These are phyloP conservation scores for Lentinus tigrinus DNA, from an alignment of 768 basidiomycete species.

Conservation along the genomic window DNA sequence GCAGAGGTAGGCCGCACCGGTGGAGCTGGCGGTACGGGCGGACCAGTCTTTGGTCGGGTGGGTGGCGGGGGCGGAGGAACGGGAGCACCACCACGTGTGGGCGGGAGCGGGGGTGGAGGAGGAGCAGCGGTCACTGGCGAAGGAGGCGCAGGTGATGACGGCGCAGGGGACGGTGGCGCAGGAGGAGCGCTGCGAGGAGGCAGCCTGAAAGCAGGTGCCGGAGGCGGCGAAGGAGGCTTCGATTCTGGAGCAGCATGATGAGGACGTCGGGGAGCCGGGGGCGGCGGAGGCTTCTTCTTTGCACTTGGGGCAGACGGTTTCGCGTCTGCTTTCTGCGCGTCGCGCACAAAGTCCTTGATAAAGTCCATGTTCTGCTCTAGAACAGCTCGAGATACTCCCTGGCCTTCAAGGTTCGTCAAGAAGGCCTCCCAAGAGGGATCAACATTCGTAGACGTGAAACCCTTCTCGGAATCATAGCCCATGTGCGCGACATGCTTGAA, in stretches of 20 bases:
- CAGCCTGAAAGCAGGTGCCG: constrained; percentile 42
- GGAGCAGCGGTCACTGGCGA: constrained; percentile 27
- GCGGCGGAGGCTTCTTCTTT: constrained; percentile 35
- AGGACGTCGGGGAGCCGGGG: constrained; percentile 37
- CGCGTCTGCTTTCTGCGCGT: constrained; percentile 37
- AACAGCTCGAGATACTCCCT: constrained; percentile 66
- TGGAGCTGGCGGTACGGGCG: constrained; percentile 33
- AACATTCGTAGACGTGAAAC: constrained; percentile 83
- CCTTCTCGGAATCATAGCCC: constrained; percentile 86
- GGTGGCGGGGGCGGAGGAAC: constrained; percentile 27
- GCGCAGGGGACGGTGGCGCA: constrained; percentile 24
- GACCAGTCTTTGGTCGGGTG: constrained; percentile 33
- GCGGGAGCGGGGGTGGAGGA: constrained; percentile 33
- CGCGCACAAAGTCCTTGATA: constrained; percentile 77
- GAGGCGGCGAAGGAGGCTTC: constrained; percentile 50
- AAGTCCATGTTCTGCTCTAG: constrained; percentile 83
- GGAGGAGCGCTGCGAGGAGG: constrained; percentile 33
- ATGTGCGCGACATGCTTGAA: constrained; percentile 94
- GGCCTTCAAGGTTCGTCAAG: constrained; percentile 58
- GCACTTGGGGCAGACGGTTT: constrained; percentile 20
- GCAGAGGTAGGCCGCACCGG: constrained; percentile 35
- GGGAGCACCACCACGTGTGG: constrained; percentile 28
- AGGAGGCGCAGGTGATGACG: constrained; percentile 28
- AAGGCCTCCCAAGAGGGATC: constrained; percentile 87
- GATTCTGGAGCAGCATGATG: constrained; percentile 15